Conservation (phyloP, 2,329 filamentous ascomycete genomes). For the Pezicula carpinea region DNA sequence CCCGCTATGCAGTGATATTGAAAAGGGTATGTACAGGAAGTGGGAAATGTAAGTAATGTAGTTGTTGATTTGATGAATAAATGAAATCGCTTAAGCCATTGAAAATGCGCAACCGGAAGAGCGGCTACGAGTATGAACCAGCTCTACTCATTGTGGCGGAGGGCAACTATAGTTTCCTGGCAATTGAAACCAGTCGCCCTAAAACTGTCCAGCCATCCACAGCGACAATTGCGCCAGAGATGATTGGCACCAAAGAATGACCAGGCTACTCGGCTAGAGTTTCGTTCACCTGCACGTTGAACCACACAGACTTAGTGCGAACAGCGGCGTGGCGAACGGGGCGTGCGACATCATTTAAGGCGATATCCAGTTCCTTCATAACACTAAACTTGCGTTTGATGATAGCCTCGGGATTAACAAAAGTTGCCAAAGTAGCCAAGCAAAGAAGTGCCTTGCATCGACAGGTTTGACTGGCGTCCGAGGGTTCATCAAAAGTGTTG, state of each 20-base stretch:
- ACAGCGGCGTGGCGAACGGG: constrained; percentile 22
- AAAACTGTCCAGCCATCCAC: neutral
- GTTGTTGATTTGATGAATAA: neutral
- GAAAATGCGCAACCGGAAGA: too few species aligned
- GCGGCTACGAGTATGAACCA: too few species aligned
- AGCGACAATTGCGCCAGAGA: neutral
- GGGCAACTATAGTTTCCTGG: too few species aligned
- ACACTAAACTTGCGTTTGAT: constrained; percentile 15
- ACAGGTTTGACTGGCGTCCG: constrained; percentile 16
- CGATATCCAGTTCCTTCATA: constrained; percentile 19
- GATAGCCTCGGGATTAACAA: constrained; percentile 11
- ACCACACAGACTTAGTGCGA: constrained; percentile 21
- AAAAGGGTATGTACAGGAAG: too few species aligned
- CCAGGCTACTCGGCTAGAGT: neutral
- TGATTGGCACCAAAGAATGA: neutral
- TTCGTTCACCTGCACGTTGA: constrained; percentile 9
- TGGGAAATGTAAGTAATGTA: neutral
- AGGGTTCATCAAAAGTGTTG: constrained; percentile 23
- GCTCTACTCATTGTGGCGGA: too few species aligned
- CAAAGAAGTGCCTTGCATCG: constrained; percentile 25
- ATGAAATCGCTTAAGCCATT: too few species aligned
- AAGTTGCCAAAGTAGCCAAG: constrained; percentile 16
- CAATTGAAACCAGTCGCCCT: too few species aligned
- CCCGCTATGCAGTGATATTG: neutral
- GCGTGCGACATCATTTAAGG: constrained; percentile 20